Percentiles rank a stretch among this genome's conserved stretches.
Conservation (phyloP, 805 yeast genomes). For the Ogataea pini region DNA sequence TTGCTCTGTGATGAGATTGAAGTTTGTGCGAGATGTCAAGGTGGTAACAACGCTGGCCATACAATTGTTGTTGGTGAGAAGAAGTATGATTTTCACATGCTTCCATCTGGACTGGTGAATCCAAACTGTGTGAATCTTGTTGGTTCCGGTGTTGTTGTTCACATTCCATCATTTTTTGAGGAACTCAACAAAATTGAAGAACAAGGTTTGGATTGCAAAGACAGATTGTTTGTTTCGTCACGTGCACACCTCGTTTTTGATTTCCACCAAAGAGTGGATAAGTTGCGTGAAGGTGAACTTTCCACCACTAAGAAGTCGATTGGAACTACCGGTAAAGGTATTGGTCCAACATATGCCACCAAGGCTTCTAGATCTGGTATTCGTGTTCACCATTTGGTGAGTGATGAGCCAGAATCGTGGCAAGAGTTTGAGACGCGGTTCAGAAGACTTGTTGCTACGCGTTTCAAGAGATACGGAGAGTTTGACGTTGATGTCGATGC, state of each 20-base stretch:
- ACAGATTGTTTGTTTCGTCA: constrained; percentile 82
- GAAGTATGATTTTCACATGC: constrained; percentile 97
- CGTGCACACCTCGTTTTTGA: constrained; percentile 97
- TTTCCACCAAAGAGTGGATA: constrained; percentile 97
- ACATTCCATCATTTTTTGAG: constrained; percentile 87
- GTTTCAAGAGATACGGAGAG: constrained; percentile 89
- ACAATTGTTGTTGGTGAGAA: constrained; percentile 88
- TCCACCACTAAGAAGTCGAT: constrained; percentile 77
- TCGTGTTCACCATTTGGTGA: constrained; percentile 93
- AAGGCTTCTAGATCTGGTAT: constrained; percentile 96
- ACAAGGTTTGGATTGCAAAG: constrained; percentile 77
- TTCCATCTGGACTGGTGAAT: constrained; percentile 96
- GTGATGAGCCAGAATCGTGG: constrained; percentile 91
- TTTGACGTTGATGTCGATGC: constrained; percentile 84
- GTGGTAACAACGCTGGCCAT: constrained; percentile 99
- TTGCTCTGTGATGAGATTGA: constrained; percentile 92
- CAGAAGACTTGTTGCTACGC: constrained; percentile 73
- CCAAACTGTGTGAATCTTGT: constrained; percentile 86
- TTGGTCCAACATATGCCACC: constrained; percentile 97
- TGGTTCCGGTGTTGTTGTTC: constrained; percentile 96
- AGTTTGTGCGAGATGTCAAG: constrained; percentile 96
- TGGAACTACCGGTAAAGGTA: constrained; percentile 99
- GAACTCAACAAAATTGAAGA: constrained; percentile 79
- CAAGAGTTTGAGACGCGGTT: constrained; percentile 80
- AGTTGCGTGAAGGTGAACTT: constrained; percentile 89